Conservation (phyloP, 164 flowering plant genomes). For the Liriodendron chinense region DNA sequence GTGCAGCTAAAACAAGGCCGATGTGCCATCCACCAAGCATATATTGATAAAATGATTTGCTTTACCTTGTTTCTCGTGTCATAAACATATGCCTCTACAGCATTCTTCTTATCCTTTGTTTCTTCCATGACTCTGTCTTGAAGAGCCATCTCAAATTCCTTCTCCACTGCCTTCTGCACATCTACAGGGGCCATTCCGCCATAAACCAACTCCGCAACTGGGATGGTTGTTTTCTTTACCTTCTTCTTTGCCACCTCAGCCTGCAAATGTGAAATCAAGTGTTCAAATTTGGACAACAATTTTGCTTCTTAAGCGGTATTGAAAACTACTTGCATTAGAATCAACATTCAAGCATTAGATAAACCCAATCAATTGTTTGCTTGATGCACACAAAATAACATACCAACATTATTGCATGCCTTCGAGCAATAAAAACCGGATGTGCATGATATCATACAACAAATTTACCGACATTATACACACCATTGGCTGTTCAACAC, state of each 20-base stretch:
- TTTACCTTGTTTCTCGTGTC: conserved; percentile 92
- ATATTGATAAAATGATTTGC: neutral
- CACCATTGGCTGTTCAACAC: too few species aligned
- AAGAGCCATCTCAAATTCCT: conserved; percentile 96
- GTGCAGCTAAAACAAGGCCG: neutral
- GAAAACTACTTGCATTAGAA: neutral
- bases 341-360: neutral
- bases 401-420: too few species aligned
- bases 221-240: conserved; percentile 71
- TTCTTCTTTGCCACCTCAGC: conserved; percentile 76
- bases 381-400: neutral
- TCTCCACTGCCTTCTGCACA: conserved; percentile 82
- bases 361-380: neutral
- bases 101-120: conserved; percentile 92
- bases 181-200: conserved; percentile 66
- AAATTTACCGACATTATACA: too few species aligned
- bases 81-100: conserved; percentile 95
- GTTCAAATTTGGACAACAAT: neutral
- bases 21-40: neutral
- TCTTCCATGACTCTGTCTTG: conserved; percentile 98
- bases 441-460: too few species aligned
- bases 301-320: neutral
- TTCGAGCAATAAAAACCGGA: too few species aligned
- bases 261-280: conserved; percentile 27
- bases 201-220: conserved; percentile 70